Conservation (phyloP, 1,284 basidiomycete species). For the Heterobasidion irregulare region DNA sequence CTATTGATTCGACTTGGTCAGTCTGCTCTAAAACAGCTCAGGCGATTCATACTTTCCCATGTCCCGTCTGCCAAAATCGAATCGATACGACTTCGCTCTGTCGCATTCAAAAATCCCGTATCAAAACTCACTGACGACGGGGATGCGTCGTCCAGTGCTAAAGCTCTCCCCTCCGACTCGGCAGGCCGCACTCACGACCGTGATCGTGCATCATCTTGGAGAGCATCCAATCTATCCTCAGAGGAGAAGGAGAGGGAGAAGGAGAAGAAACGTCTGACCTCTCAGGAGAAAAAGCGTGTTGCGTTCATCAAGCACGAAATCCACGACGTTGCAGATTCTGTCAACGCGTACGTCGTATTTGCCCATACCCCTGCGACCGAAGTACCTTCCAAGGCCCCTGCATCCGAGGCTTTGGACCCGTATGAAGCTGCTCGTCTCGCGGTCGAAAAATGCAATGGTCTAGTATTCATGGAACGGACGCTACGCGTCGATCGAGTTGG, state of each 20-base stretch:
- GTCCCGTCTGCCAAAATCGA: constrained; percentile 75
- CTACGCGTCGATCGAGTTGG: constrained; percentile 69
- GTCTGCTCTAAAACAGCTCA: constrained; percentile 59
- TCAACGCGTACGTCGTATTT: constrained; percentile 87
- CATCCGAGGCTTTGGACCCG: constrained; percentile 54
- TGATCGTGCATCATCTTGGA: constrained; percentile 66
- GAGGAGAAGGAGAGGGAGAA: constrained; percentile 25
- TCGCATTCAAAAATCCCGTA: constrained; percentile 80
- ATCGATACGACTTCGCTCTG: constrained; percentile 84
- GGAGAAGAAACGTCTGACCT: constrained; percentile 67
- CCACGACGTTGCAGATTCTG: constrained; percentile 60
- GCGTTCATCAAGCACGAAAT: constrained; percentile 92
- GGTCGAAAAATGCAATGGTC: constrained; percentile 62
- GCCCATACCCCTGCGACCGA: constrained; percentile 34
- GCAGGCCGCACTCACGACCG: constrained; percentile 40
- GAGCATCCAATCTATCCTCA: constrained; percentile 36
- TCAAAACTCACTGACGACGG: constrained; percentile 44
- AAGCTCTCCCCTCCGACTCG: constrained; percentile 16
- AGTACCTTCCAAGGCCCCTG: constrained; percentile 41
- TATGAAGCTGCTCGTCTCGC: constrained; percentile 63
- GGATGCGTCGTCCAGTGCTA: constrained; percentile 17
- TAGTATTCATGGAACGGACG: constrained; percentile 66
- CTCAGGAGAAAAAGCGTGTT: constrained; percentile 88
- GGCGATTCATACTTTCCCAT: constrained; percentile 62
- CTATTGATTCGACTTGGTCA: constrained; percentile 16